Conservation (phyloP, 345 rosid species). For the Clausena lansium region DNA sequence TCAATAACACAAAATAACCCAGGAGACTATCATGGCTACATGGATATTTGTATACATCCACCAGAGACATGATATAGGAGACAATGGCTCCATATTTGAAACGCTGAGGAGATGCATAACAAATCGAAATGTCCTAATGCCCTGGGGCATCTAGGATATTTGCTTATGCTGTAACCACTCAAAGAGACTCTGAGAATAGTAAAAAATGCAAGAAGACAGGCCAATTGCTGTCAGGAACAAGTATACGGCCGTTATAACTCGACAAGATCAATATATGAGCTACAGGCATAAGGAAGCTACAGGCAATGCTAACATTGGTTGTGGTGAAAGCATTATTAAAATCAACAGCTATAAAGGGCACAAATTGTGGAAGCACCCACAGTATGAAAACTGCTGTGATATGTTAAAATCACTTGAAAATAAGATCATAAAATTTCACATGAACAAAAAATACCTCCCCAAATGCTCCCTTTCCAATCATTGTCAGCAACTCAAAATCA, state of each 20-base stretch:
- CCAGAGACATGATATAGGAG: background rate
- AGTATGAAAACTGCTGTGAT: background rate
- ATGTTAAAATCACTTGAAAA: background rate
- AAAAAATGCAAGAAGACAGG: background rate
- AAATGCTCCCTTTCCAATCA: constrained; percentile 87
- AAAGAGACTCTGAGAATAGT: background rate
- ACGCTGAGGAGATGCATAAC: background rate
- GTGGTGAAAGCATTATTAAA: background rate
- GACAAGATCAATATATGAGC: background rate
- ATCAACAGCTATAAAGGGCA: background rate
- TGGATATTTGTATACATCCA: background rate
- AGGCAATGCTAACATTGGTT: background rate
- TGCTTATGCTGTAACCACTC: background rate
- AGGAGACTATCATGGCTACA: background rate
- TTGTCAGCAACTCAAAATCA: constrained; percentile 83
- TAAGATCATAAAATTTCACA: background rate
- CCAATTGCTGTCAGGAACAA: background rate
- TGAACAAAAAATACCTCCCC: constrained; percentile 55
- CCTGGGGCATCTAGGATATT: background rate
- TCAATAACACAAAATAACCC: background rate
- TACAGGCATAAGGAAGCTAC: background rate
- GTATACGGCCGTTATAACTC: background rate
- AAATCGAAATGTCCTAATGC: background rate
- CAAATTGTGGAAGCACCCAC: background rate
- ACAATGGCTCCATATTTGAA: background rate